Percentiles rank a stretch among this genome's conserved stretches.
These are phyloP conservation scores for Trichoderma brevicompactum DNA, from an alignment of 2,329 filamentous ascomycete species.

Conservation along the genomic window DNA sequence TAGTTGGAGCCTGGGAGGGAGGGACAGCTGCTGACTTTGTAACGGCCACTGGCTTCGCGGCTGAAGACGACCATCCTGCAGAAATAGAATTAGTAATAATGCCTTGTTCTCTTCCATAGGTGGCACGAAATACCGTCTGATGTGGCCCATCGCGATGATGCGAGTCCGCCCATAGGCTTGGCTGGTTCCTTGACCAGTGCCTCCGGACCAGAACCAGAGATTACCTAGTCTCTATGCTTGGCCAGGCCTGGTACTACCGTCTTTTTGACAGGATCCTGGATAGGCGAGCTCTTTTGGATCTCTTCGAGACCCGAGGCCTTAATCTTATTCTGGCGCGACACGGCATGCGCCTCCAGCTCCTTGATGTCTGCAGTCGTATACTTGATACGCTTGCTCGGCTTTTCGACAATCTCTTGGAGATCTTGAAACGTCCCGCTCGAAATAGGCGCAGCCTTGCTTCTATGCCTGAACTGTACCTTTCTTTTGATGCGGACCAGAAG, in stretches of 20 bases:
- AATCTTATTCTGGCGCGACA: constrained; percentile 14
- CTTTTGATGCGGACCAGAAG: constrained; percentile 34
- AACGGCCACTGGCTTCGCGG: not conserved
- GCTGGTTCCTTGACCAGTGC: not conserved
- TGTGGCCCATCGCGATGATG: constrained; percentile 31
- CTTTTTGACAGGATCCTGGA: not conserved
- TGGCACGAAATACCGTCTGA: not conserved
- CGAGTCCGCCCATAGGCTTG: constrained; percentile 21
- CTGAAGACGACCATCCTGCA: not conserved
- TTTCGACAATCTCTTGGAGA: constrained; percentile 17
- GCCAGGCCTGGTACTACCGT: not conserved
- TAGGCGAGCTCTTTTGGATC: constrained; percentile 1
- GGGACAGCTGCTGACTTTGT: not conserved
- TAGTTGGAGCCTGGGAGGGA: not conserved
- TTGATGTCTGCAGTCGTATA: constrained; percentile 30
- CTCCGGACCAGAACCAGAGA: not conserved
- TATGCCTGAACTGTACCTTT: constrained; percentile 30
- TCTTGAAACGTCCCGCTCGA: constrained; percentile 23
- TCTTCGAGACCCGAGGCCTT: constrained; percentile 17
- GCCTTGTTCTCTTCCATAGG: not conserved
- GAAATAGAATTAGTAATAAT: not conserved
- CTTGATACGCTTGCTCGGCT: constrained; percentile 28
- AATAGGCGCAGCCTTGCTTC: not conserved
- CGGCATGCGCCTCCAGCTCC: constrained; percentile 18
- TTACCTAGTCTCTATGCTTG: constrained; percentile 13